A percentile compares a stretch with the other conserved stretches of the same genome.
Evolutionary conservation across 176 grass and related monocot genomes (phyloP).

Genomic region (Chloris gayana): DNA sequence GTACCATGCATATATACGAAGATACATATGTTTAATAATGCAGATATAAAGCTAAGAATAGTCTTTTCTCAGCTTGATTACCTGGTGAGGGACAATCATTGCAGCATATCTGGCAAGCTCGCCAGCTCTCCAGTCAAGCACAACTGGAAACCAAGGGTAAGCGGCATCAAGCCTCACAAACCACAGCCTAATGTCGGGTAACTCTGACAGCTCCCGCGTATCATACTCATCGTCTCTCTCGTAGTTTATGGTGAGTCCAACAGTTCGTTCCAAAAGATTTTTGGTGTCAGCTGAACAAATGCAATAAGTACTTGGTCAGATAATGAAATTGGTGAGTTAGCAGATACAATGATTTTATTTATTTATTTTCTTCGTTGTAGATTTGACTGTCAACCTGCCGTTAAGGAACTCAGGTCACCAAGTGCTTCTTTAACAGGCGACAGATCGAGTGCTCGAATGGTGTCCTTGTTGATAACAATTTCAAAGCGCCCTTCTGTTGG

Average conservation of each 20-base stretch:
- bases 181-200: conserved; percentile 82
- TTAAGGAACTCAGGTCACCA: conserved; percentile 44
- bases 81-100: conserved; percentile 96
- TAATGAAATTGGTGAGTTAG: neutral
- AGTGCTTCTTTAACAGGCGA: conserved; percentile 55
- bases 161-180: conserved; percentile 84
- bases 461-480: conserved; percentile 61
- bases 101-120: conserved; percentile 88
- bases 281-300: conserved; percentile 56
- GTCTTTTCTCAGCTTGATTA: conserved; percentile 18
- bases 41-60: neutral
- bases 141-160: conserved; percentile 90
- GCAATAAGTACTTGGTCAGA: neutral
- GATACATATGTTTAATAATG: neutral
- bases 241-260: conserved; percentile 91
- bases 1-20: neutral
- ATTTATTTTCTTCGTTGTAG: neutral
- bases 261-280: conserved; percentile 63
- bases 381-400: conserved; percentile 44
- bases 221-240: conserved; percentile 84
- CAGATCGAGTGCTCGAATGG: conserved; percentile 58
- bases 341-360: neutral
- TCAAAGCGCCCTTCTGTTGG: conserved; percentile 76
- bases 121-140: conserved; percentile 93
- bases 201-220: conserved; percentile 66